Base-by-base conservation (phyloP, 495 filamentous ascomycete genomes). In the Neurospora intermedia region DNA sequence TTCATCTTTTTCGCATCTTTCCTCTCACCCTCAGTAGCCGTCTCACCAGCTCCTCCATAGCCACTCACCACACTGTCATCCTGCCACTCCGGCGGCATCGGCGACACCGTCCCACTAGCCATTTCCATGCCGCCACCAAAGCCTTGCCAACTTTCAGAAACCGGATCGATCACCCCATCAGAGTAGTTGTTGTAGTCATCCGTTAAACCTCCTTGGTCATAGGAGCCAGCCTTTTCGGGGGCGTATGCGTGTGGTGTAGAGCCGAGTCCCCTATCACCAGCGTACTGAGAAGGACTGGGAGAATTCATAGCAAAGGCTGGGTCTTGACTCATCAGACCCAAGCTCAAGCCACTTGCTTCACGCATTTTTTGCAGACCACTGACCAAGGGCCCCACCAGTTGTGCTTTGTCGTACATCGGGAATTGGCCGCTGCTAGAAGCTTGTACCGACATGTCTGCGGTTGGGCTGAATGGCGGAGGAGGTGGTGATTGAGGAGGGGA, bases 281-380 rank as follows among this genome's bases (percentile, higher is more conserved):
- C 13, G 2, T 35, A 18, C 13, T 35, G 54, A 35, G 35, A 27
- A 35, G 8, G 6, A 66, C 15, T 38, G 7, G 54, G 35, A 31
- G 6, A 8, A 18, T 18, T 3, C 6, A 15, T 31, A 66, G 15
- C 3, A 9, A 66, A 9, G 8, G 54, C 13, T 18, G 54, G 31
- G 27, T 66, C 54, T 18, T 35, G 27, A 15, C 2, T 66, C 54
- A 35, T 66, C 54, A 66, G 27, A 35, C 15, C 54, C 27, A 66
- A 66, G 20, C 66, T 27, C 7, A 71, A 11, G 16, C 46, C 69
- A 9, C 71, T 62, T 11, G 78, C 76, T 43, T 77, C 73, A 20
- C 78, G 75, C 76, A 81, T 81, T 72, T 76, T 82, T 39, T 82
- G 77, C 4, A 82, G 72, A 2, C 79, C 80, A 9, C 74, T 76